These are phyloP conservation scores for Ophiobolus disseminans DNA, from an alignment of 2,329 filamentous ascomycete species.

Conservation along the genomic window DNA sequence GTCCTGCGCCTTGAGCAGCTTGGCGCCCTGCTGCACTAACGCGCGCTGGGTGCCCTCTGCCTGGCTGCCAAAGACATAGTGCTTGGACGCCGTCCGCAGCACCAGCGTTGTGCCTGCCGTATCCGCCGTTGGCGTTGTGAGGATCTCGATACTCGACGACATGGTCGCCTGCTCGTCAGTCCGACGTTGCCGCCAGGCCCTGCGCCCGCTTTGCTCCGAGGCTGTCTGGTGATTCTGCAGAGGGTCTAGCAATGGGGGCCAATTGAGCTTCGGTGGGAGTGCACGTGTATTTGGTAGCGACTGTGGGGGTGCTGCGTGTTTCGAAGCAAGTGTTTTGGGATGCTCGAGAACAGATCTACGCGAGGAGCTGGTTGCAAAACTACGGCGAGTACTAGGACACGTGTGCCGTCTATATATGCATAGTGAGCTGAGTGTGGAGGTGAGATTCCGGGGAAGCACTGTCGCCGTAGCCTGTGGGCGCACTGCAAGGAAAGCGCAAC, in stretches of 20 bases:
- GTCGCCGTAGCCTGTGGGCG: conserved; percentile 14
- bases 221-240: neutral
- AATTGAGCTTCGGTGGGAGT: neutral
- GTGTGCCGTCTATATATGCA: neutral
- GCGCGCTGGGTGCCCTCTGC: conserved; percentile 86
- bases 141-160: conserved; percentile 75
- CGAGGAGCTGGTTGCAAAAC: conserved; percentile 2
- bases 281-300: neutral
- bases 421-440: neutral
- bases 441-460: neutral
- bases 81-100: conserved; percentile 73
- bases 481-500: conserved; percentile 14
- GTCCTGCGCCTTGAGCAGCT: conserved; percentile 71
- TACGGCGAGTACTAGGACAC: neutral
- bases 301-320: too few relatives aligned
- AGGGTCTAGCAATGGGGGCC: conserved; percentile 10
- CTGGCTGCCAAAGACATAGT: conserved; percentile 85
- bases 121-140: conserved; percentile 85
- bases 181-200: too few relatives aligned
- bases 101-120: conserved; percentile 80
- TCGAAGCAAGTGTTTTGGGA: conserved; percentile 7
- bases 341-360: conserved; percentile 2
- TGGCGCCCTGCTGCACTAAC: conserved; percentile 70
- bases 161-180: conserved; percentile 57
- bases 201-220: neutral